A percentile compares a stretch with the other conserved stretches of the same genome.
Conservation (phyloP, 2,329 filamentous ascomycete species). For the Thelonectria olida region DNA sequence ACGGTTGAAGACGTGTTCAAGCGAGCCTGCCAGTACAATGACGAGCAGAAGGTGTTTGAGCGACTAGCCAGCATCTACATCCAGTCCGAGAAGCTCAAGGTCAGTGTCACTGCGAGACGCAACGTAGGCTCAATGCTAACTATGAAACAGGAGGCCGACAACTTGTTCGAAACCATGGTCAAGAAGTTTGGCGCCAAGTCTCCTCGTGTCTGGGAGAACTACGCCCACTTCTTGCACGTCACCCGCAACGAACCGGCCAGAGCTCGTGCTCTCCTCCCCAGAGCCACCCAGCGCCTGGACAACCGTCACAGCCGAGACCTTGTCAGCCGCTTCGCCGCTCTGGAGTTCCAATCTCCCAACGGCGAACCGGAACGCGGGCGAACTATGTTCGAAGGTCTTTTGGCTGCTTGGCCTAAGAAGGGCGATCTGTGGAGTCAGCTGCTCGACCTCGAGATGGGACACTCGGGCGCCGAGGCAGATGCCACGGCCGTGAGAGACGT, state of each 20-base stretch:
- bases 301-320: constrained; percentile 71
- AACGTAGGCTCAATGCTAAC: constrained; percentile 38
- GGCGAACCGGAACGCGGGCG: constrained; percentile 91
- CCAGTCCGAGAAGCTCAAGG: constrained; percentile 84
- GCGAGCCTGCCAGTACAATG: constrained; percentile 92
- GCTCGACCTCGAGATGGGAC: constrained; percentile 81
- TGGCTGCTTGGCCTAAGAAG: constrained; percentile 87
- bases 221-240: constrained; percentile 90
- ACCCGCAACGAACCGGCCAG: constrained; percentile 75
- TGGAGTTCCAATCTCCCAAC: constrained; percentile 87
- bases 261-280: constrained; percentile 79
- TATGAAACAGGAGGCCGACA: constrained; percentile 79
- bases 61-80: constrained; percentile 95
- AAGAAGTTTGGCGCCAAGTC: constrained; percentile 89
- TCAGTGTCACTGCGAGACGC: constrained; percentile 54
- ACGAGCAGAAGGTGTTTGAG: constrained; percentile 88
- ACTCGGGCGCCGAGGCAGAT: constrained; percentile 62
- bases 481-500: constrained; percentile 72
- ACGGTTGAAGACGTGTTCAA: constrained; percentile 87
- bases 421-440: constrained; percentile 94
- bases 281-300: constrained; percentile 86
- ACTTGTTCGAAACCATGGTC: constrained; percentile 83
- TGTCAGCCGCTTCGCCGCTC: constrained; percentile 86
- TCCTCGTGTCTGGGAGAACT: constrained; percentile 90
- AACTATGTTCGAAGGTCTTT: constrained; percentile 90